These are phyloP conservation scores for Paraurostyla sp. DNA, from an alignment of 73 alveolate genomes.

Conservation along the genomic window DNA sequence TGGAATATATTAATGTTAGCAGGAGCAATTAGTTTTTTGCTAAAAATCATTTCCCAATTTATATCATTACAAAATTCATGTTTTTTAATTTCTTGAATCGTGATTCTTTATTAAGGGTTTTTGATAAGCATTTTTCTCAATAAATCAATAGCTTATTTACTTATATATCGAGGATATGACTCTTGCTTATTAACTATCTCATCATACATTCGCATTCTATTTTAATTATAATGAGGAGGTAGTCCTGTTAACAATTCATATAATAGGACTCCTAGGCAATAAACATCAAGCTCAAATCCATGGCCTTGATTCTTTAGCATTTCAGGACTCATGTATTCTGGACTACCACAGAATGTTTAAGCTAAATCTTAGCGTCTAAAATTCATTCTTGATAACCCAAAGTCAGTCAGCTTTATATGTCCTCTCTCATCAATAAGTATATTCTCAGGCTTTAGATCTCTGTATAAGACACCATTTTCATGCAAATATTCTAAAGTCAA, in stretches of 20 bases:
- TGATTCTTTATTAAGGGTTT: conserved; percentile 2
- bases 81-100: background rate
- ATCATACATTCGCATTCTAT: conserved; percentile 27
- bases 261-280: conserved; percentile 66
- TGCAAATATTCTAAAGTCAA: conserved; percentile 80
- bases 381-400: conserved; percentile 78
- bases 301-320: conserved; percentile 68
- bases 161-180: background rate
- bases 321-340: conserved; percentile 89
- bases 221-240: conserved; percentile 68
- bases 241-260: conserved; percentile 70
- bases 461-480: conserved; percentile 69
- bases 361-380: conserved; percentile 63
- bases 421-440: conserved; percentile 71
- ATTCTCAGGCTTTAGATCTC: conserved; percentile 86
- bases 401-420: conserved; percentile 77
- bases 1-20: background rate
- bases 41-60: conserved; percentile 26
- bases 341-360: conserved; percentile 86
- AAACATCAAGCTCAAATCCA: conserved; percentile 50
- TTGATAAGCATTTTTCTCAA: background rate
- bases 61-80: conserved; percentile 42
- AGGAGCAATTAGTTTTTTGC: background rate
- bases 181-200: background rate
- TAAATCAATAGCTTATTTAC: background rate